Percentiles rank a stretch among this genome's conserved stretches.
Conservation (phyloP, 2,329 filamentous ascomycete species). For the Phaeosphaeria sp. region DNA sequence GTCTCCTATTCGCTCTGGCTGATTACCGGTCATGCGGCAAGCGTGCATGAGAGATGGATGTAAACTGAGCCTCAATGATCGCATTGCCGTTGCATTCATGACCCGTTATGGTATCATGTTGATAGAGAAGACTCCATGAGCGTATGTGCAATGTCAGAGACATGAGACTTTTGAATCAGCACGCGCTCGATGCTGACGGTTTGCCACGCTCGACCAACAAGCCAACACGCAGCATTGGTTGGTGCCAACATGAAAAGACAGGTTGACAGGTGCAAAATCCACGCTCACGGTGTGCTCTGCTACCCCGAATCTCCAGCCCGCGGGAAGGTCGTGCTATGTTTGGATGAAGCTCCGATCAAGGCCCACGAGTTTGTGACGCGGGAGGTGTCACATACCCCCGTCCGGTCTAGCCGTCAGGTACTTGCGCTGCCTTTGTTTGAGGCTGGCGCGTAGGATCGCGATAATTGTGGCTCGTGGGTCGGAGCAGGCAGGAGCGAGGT, state of each 20-base stretch:
- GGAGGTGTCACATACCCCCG: conserved; percentile 35
- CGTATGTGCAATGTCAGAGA: conserved; percentile 10
- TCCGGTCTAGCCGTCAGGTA: conserved; percentile 41
- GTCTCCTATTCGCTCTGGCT: conserved; percentile 29
- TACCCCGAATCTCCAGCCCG: conserved; percentile 24
- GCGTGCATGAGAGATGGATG: conserved; percentile 19
- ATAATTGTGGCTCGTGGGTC: conserved; percentile 35
- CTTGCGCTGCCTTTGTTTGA: conserved; percentile 41
- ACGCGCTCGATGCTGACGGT: conserved; percentile 9
- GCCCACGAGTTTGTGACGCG: conserved; percentile 42
- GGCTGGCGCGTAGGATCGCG: conserved; percentile 41
- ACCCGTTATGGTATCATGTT: conserved; percentile 16
- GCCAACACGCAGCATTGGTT: background rate
- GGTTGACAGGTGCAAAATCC: conserved; percentile 23
- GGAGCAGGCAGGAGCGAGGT: conserved; percentile 25
- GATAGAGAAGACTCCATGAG: conserved; percentile 14
- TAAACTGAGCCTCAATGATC: conserved; percentile 30
- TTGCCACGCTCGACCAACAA: background rate
- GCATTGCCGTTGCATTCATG: conserved; percentile 10
- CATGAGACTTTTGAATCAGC: conserved; percentile 19
- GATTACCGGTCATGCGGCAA: conserved; percentile 27
- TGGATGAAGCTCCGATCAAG: conserved; percentile 31
- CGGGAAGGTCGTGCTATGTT: conserved; percentile 34
- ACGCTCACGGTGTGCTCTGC: conserved; percentile 16
- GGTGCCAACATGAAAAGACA: conserved; percentile 20